These are phyloP conservation scores for Lepiota brunneoincarnata DNA, from an alignment of 768 basidiomycete species.

Conservation along the genomic window DNA sequence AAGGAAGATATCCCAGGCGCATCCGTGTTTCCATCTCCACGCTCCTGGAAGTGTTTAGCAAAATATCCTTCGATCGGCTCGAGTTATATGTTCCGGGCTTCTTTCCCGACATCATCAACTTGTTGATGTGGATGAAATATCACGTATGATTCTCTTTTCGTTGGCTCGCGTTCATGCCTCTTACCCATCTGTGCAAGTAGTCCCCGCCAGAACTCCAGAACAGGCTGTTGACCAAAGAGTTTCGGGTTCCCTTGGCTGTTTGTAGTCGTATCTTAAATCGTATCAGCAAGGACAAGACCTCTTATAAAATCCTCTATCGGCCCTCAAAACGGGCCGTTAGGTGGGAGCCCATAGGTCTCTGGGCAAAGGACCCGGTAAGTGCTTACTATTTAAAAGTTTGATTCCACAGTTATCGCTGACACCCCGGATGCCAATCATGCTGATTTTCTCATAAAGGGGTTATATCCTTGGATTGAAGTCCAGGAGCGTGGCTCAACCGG, in stretches of 20 bases:
- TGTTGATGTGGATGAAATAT: background rate
- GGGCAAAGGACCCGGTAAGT: background rate
- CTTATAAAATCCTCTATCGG: background rate
- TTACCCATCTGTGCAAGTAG: background rate
- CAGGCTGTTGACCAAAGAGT: background rate
- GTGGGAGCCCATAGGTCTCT: background rate
- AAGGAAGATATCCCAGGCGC: too few relatives aligned
- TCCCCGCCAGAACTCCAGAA: background rate
- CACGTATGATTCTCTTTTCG: background rate
- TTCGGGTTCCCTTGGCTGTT: background rate
- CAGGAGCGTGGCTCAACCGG: too few relatives aligned
- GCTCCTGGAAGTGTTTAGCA: background rate
- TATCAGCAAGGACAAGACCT: background rate
- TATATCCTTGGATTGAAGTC: too few relatives aligned
- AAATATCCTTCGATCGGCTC: background rate
- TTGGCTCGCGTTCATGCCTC: background rate
- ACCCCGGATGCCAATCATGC: too few relatives aligned
- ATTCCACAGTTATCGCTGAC: too few relatives aligned
- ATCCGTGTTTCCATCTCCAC: background rate
- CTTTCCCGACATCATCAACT: background rate
- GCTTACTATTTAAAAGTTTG: too few relatives aligned
- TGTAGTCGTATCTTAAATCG: background rate
- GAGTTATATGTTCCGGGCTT: background rate
- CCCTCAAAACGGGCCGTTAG: background rate
- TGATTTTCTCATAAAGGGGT: too few relatives aligned